These are phyloP conservation scores for Conoideocrella luteorostrata DNA, from an alignment of 2,329 filamentous ascomycete species.

Conservation along the genomic window DNA sequence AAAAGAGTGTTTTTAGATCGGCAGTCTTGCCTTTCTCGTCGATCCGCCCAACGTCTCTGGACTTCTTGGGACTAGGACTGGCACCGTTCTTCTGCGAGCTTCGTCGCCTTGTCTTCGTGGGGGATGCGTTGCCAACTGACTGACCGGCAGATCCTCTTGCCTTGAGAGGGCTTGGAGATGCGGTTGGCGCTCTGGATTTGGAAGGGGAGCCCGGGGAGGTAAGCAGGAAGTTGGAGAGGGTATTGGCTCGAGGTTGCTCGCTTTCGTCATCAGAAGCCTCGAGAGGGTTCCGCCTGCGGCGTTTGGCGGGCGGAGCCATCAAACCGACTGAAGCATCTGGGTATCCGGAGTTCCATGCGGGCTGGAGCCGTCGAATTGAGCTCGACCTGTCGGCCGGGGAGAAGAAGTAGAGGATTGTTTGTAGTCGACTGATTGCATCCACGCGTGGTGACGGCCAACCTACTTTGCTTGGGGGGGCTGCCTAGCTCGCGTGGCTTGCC, in stretches of 20 bases:
- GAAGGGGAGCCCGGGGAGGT: slow-evolving; percentile 42
- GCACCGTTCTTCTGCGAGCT: slow-evolving; percentile 18
- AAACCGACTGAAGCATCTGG: slow-evolving; percentile 25
- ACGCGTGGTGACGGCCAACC: too few species aligned
- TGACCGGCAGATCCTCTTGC: slow-evolving; percentile 12
- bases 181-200: slow-evolving; percentile 23
- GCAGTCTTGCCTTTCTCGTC: slow-evolving; percentile 48
- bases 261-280: slow-evolving; percentile 45
- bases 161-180: slow-evolving; percentile 38
- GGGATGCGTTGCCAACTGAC: slow-evolving; percentile 12
- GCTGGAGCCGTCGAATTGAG: background rate
- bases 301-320: slow-evolving; percentile 54
- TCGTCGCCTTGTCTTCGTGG: slow-evolving; percentile 14
- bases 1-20: slow-evolving; percentile 54
- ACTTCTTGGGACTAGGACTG: slow-evolving; percentile 33
- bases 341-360: slow-evolving; percentile 16
- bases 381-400: background rate
- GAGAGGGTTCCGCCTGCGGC: slow-evolving; percentile 51
- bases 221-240: slow-evolving; percentile 46
- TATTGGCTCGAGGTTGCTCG: slow-evolving; percentile 36
- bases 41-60: slow-evolving; percentile 29
- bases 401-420: too few species aligned
- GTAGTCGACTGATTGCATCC: too few species aligned
- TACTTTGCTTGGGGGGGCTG: too few species aligned
- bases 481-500: background rate